Evolutionary conservation across 768 basidiomycete genomes (phyloP), one percentile per base, ranked within the genome.

Genomic region (Chalciporus sphaerocephalus): DNA sequence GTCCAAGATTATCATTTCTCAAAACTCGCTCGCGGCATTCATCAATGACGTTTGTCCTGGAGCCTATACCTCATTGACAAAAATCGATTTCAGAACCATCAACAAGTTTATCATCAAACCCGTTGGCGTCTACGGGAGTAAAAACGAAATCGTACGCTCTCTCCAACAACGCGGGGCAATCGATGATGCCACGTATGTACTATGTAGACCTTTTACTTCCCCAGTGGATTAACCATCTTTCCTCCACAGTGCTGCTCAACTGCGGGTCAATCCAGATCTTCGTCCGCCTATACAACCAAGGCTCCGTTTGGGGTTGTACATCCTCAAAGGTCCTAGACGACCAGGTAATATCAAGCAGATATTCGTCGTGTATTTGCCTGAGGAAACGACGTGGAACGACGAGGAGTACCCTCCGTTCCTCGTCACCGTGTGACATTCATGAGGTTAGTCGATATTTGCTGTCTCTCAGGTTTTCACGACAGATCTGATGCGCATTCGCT

Each of bases 71-170:
- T 76, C 78, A 0, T 64, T 81, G 40, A 80, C 76, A 2, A 76
- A 71, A 48, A 75, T 83, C 47, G 70, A 83, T 50, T 83, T 84
- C 59, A 69, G 69, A 35, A 58, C 61, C 1, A 64, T 83, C 7
- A 82, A 83, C 54, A 48, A 65, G 3, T 55, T 68, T 13, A 42
- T 52, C 3, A 55, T 84, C 46, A 71, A 74, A 46, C 79, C 78
- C 6, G 55, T 79, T 5, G 82, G 81, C 2, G 48, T 83, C 2
- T 83, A 84, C 48, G 82, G 81, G 0, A 76, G 73, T 51, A 77
- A 71, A 54, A 56, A 66, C 4, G 70, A 76, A 48, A 75, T 83
- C 13, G 69, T 74, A 7, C 59, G 64, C 9, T 74, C 81, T 37
- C 57, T 83, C 0, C 48, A 49, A 13, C 56, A 65, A 4, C 55